A percentile compares a stretch with the other conserved stretches of the same genome.
phyloP scores from a whole-genome alignment of 2,329 filamentous ascomycete genomes.

The Lomentospora prolificans region DNA sequence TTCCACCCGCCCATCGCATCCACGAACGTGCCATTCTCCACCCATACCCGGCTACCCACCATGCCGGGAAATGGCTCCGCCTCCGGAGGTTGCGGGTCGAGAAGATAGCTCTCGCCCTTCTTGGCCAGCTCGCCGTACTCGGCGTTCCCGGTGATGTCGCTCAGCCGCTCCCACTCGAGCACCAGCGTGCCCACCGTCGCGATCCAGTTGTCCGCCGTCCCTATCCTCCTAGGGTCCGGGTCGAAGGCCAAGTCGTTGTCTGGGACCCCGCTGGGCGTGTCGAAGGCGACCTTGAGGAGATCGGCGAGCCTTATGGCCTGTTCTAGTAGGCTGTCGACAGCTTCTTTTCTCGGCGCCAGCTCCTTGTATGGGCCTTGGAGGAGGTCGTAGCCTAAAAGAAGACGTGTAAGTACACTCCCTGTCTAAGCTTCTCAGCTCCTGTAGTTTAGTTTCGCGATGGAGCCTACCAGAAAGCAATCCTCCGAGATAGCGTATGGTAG shows the following conservation, averaged over 20 bases:
- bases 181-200: conserved; percentile 71
- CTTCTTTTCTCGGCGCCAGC: conserved; percentile 30
- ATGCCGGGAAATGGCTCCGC: conserved; percentile 69
- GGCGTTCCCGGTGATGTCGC: conserved; percentile 60
- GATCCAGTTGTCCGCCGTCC: conserved; percentile 53
- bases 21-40: conserved; percentile 55
- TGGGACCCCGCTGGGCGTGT: conserved; percentile 66
- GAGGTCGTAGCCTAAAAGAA: conserved; percentile 51
- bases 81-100: conserved; percentile 50
- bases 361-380: conserved; percentile 54
- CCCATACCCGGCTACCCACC: conserved; percentile 56
- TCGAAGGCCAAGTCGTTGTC: conserved; percentile 57
- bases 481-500: conserved; percentile 78
- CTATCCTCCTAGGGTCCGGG: conserved; percentile 36
- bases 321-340: conserved; percentile 49
- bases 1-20: conserved; percentile 66
- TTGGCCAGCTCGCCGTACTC: conserved; percentile 59
- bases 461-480: conserved; percentile 61
- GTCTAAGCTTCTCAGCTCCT: not conserved
- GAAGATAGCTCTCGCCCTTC: conserved; percentile 58
- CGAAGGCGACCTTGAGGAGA: conserved; percentile 65
- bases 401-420: not conserved
- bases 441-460: not conserved
- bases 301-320: conserved; percentile 64
- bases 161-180: conserved; percentile 74